These are phyloP conservation scores for Teratosphaeria gauchensis DNA, from an alignment of 2,329 filamentous ascomycete genomes.

Conservation along the genomic window DNA sequence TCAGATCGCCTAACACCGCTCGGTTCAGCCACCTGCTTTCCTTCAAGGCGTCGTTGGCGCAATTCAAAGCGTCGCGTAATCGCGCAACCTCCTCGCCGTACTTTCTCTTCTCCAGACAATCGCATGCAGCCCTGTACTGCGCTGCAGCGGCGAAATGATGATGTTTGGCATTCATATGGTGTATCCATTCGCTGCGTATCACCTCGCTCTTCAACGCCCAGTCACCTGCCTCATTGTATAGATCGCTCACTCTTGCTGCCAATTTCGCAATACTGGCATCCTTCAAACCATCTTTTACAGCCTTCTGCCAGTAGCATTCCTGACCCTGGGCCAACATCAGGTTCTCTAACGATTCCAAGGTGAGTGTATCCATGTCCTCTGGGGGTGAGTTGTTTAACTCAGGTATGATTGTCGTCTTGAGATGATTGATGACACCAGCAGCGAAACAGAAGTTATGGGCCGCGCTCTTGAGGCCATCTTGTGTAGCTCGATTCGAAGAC, in stretches of 20 bases:
- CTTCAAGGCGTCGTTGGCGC: conserved; percentile 76
- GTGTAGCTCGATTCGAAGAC: conserved; percentile 63
- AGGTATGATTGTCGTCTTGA: conserved; percentile 67
- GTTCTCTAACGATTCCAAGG: conserved; percentile 71
- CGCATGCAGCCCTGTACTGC: conserved; percentile 82
- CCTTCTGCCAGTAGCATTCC: conserved; percentile 97
- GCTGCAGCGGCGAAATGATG: conserved; percentile 94
- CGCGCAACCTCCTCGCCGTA: conserved; percentile 94
- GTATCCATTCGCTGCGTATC: conserved; percentile 91
- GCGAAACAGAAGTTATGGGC: conserved; percentile 84
- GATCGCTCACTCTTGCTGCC: conserved; percentile 80
- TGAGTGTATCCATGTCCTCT: conserved; percentile 90
- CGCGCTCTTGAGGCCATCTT: conserved; percentile 76
- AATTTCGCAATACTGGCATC: conserved; percentile 87
- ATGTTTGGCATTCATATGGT: conserved; percentile 94
- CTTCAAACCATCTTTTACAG: conserved; percentile 86
- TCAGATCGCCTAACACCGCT: conserved; percentile 69
- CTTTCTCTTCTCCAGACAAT: conserved; percentile 84
- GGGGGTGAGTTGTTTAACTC: conserved; percentile 76
- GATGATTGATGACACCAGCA: conserved; percentile 71
- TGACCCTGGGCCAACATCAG: conserved; percentile 87
- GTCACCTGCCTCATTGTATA: conserved; percentile 77
- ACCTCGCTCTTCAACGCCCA: conserved; percentile 80
- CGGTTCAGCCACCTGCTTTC: conserved; percentile 77
- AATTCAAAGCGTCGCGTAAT: conserved; percentile 68